A percentile compares a stretch with the other conserved stretches of the same genome.
Evolutionary conservation across 768 basidiomycete species (phyloP).

Genomic region (Trametes elegans): DNA sequence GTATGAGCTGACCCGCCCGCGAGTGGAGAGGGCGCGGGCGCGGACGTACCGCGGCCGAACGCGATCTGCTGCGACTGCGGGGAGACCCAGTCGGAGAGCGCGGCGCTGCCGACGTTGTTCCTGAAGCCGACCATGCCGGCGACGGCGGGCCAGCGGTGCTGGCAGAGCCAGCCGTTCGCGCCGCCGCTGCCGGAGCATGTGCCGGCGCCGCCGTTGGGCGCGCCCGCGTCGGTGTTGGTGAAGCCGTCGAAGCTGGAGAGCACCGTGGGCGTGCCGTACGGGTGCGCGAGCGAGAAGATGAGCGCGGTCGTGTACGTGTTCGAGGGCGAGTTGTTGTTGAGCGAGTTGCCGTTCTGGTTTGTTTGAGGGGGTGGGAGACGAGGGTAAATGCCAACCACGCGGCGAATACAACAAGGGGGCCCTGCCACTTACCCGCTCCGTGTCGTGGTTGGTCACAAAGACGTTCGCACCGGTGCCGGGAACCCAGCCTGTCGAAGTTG

Average conservation of each 20-base stretch:
- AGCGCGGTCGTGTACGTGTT: conserved; percentile 61
- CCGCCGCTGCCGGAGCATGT: conserved; percentile 51
- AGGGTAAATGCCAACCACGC: too few relatives aligned
- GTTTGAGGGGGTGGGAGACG: too few relatives aligned
- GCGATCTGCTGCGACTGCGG: conserved; percentile 60
- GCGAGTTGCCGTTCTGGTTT: conserved; percentile 51
- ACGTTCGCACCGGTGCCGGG: conserved; percentile 52
- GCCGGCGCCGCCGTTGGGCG: conserved; percentile 58
- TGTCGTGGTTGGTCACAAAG: conserved; percentile 71
- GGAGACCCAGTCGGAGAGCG: conserved; percentile 56
- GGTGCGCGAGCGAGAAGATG: conserved; percentile 64
- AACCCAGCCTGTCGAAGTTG: conserved; percentile 49
- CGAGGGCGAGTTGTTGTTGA: conserved; percentile 59
- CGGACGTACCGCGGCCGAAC: conserved; percentile 54
- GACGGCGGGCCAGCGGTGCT: conserved; percentile 59
- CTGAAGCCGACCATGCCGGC: conserved; percentile 62
- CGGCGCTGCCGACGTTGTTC: conserved; percentile 51
- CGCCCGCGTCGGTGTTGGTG: conserved; percentile 49
- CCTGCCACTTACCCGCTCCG: conserved; percentile 47
- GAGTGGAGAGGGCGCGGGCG: background rate
- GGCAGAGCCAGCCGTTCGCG: conserved; percentile 62
- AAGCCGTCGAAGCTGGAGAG: conserved; percentile 56
- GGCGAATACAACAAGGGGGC: too few relatives aligned
- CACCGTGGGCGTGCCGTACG: conserved; percentile 64
- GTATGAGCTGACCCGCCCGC: background rate